Percentiles rank a stretch among this genome's conserved stretches.
These are phyloP conservation scores for Salvia miltiorrhiza DNA, from an alignment of 257 asterid genomes.

Conservation along the genomic window DNA sequence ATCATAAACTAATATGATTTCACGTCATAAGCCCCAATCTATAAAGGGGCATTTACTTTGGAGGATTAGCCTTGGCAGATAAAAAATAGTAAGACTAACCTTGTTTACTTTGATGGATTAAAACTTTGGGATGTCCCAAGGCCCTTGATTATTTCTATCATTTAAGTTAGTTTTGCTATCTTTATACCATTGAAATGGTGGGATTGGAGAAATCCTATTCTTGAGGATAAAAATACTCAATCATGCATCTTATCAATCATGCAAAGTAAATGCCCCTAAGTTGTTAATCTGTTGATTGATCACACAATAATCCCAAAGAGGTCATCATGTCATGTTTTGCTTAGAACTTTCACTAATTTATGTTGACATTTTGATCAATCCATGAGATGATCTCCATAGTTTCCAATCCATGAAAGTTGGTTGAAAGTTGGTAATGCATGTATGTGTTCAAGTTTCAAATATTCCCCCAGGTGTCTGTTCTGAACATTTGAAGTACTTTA, in stretches of 20 bases:
- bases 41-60: too few species aligned
- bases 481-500: neutral
- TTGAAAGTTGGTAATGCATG: neutral
- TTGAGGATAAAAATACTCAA: too few species aligned
- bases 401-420: neutral
- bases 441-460: neutral
- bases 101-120: too few species aligned
- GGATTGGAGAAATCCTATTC: too few species aligned
- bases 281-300: conserved; percentile 13
- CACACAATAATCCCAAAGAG: neutral
- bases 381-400: neutral
- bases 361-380: neutral
- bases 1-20: neutral
- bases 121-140: too few species aligned
- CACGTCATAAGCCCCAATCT: neutral
- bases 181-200: too few species aligned
- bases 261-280: too few species aligned
- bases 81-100: too few species aligned
- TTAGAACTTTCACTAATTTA: neutral
- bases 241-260: too few species aligned
- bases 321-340: neutral
- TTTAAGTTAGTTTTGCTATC: too few species aligned
- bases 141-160: too few species aligned
- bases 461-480: neutral
- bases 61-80: too few species aligned